Base-by-base conservation (phyloP, 768 basidiomycete species). In the Tubosaeta sp. region DNA sequence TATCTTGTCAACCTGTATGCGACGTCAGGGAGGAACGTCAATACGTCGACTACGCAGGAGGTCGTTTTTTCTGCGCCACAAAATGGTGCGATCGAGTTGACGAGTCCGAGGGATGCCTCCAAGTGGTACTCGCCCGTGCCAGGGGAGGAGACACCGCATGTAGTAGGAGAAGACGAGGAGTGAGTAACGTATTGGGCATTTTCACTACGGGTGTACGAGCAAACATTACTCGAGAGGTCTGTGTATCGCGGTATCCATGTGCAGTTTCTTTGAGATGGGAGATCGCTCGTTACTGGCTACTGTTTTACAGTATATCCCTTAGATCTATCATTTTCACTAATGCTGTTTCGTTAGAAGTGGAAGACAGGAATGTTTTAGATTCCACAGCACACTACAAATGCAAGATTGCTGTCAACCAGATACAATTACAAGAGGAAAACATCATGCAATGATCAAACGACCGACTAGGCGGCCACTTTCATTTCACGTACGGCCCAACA, bases 41-140 rank as follows among this genome's bases (percentile, higher is more conserved):
- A 64, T n/a, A 29, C 46, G 16, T 47, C 56, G 4, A 51, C 43
- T 9, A 6, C 30, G 0, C 25, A 25, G 3, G 52, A 54, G 0
- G 54, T 57, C 32, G n/a, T 64, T 5, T 71, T 68, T 41, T 56
- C 63, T 9, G 49, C 56, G 10, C 46, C 62, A 35, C 16, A 38
- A 7, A 54, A 68, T 13, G 71, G 69, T 42, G 69, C 54, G 25
- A 81, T 82, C 53, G 76, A 79, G 62, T 59, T 81, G 53, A 60
- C 59, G 32, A 59, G 65, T 10, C 64, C 71, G 42, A 49, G 56
- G 13, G 43, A 51, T 34, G 58, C 69, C 7, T 66, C 76, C 44
- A 84, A 84, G 59, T 87, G 84, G 84, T 87, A 87, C 55, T 71
- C 80, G 4, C 78, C 78, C 11, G 82, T 87, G 21, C 81, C 83